These are phyloP conservation scores for Tolypocladium album DNA, from an alignment of 2,329 filamentous ascomycete genomes.

Conservation along the genomic window DNA sequence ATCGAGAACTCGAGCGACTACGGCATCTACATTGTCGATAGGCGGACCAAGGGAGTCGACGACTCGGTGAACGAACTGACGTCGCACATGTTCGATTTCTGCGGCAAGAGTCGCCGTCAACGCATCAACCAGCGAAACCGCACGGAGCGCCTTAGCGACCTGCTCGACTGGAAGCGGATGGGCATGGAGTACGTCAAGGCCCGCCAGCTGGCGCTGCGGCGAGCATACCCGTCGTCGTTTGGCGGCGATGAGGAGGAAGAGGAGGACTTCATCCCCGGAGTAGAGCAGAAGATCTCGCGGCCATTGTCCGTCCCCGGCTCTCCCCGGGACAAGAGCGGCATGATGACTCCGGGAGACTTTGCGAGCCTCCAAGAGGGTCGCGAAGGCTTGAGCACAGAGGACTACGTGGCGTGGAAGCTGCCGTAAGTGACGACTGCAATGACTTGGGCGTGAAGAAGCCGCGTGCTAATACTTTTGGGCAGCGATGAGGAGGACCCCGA, in stretches of 20 bases:
- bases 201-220: constrained; percentile 77
- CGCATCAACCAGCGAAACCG: constrained; percentile 98
- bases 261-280: constrained; percentile 82
- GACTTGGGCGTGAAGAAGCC: background rate
- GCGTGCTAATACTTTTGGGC: background rate
- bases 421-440: constrained; percentile 57
- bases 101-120: constrained; percentile 84
- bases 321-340: constrained; percentile 78
- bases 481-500: constrained; percentile 90
- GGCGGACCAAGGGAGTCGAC: constrained; percentile 88
- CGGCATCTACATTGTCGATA: constrained; percentile 97
- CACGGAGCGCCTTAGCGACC: constrained; percentile 86
- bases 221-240: constrained; percentile 86
- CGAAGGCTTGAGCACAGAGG: constrained; percentile 88
- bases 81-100: constrained; percentile 82
- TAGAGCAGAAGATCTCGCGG: constrained; percentile 89
- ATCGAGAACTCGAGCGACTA: constrained; percentile 98
- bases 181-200: constrained; percentile 99
- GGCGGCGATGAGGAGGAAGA: constrained; percentile 70
- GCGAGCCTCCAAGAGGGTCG: constrained; percentile 89
- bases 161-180: constrained; percentile 99
- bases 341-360: constrained; percentile 99
- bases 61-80: constrained; percentile 95
- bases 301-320: constrained; percentile 92
- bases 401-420: constrained; percentile 96